Evolutionary conservation across 1,139 yeast species (phyloP), one percentile per base, ranked within the genome.

Genomic region (Kodamaea sp.): DNA sequence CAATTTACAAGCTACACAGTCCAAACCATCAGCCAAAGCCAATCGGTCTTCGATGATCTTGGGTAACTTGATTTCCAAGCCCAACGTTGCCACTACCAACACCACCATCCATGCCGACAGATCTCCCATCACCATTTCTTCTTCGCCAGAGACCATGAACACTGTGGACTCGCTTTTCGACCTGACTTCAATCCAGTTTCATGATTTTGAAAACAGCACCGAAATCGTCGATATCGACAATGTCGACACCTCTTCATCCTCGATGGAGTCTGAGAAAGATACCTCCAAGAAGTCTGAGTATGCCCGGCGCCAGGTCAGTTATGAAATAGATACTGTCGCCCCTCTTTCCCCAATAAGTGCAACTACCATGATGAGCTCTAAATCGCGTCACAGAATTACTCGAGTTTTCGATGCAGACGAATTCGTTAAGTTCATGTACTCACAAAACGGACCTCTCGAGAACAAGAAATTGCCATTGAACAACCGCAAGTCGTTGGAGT

Each of bases 401-500:
- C 52, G 59, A 29, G 34, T 51, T 15, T 43, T 51, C 20, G 55
- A 55, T 31, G 51, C 59, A 24, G 50, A 45, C 22, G 57, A 53
- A 16, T 54, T 59, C 29, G 39, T 58, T 26, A 41, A 42, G 31
- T 37, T 43, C 26, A 40, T 55, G 20, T 43, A 51, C 33, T 42
- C 45, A 7, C 13, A 32, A 3, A 14, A 32, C 23, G 27, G 43
- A 37, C 34, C 30, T n/a, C 26, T 26, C 12, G 44, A 42, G 7
- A 38, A 35, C 24, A 32, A 38, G 19, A 42, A 36, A 15, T 35
- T 56, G 31, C 58, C 63, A 3, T 41, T 57, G 19, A 44, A 34
- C 40, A 53, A 53, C 45, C 43, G 63, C 24, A 51, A 52, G 33
- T 56, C 64, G 14, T 39, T 60, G 23, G 60, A 58, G 16, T 29